Evolutionary conservation across 768 basidiomycete species (phyloP).

Genomic region (Tulasnella sp.): DNA sequence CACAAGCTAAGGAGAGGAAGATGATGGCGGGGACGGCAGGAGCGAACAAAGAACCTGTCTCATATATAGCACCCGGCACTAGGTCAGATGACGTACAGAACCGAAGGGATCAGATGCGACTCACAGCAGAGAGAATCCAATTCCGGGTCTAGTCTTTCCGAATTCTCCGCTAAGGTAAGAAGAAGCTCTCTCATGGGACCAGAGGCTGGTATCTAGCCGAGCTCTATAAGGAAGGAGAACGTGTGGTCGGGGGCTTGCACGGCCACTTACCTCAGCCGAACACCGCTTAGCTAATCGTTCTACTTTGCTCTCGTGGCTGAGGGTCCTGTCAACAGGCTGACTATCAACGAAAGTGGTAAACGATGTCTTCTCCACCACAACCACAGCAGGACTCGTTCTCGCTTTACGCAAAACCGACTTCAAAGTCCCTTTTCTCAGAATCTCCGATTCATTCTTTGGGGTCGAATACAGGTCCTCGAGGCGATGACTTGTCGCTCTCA

Average conservation of each 20-base stretch:
- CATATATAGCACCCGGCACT: neutral
- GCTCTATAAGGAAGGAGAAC: neutral
- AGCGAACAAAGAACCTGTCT: neutral
- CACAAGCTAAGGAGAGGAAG: neutral
- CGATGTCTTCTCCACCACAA: slow-evolving; percentile 14
- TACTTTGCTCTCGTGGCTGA: slow-evolving; percentile 11
- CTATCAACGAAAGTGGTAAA: neutral
- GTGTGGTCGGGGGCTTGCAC: neutral
- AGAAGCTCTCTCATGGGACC: slow-evolving; percentile 8
- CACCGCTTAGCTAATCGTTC: neutral
- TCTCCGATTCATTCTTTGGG: slow-evolving; percentile 18
- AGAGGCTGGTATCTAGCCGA: slow-evolving; percentile 1
- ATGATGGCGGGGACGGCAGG: neutral
- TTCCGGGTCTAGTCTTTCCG: slow-evolving; percentile 11
- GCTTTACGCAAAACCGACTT: neutral
- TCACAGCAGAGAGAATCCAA: neutral
- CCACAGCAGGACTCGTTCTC: slow-evolving; percentile 17
- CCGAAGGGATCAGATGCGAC: neutral
- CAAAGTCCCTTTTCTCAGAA: slow-evolving; percentile 23
- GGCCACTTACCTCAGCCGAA: neutral
- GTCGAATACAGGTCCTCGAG: slow-evolving; percentile 7
- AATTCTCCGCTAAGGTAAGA: neutral
- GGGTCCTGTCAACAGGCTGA: neutral
- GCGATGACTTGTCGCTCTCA: slow-evolving; percentile 26
- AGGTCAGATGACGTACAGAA: neutral